Base-by-base conservation (phyloP, 2,329 filamentous ascomycete genomes). In the Aaosphaeria arxii region DNA sequence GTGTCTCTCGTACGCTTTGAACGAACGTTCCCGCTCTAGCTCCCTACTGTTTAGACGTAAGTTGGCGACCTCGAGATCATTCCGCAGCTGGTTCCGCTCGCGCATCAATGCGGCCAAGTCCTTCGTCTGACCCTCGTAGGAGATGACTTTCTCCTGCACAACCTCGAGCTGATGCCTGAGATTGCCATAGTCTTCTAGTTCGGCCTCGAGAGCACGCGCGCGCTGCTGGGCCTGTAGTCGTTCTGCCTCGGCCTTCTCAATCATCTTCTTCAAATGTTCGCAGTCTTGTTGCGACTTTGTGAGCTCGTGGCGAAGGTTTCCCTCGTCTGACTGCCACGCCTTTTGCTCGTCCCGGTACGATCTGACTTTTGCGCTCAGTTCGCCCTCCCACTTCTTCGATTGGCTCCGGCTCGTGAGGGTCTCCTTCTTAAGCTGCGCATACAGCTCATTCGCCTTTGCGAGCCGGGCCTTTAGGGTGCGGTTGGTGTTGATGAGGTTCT, bases 401-500 rank as follows among this genome's bases (percentile, higher is more conserved):
- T 91, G 80, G 36, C 80, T 83, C 32, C 88, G 83, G 40, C 86
- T 85, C 57, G 84, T 86, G 50, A 89, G 83, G 0, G 83, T 84
- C 58, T 91, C 88, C 54, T 83, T 87, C 59, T 84, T 86, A 44
- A 86, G 79, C 61, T 88, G 85, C 50, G 82, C 76, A 66, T 89
- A 87, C 2, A 81, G 75, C 56, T 85, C 83, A 59, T 88, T 88
- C 1, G 86, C 84, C 47, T 89, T 87, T 47, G 87, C 84, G 6
- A 90, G 78, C 45, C 87, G 85, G 46, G 83, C 82, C 64, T 86
- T 89, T 30, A 92, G 72, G 17, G 83, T 83, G 13, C 87, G 83
- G 62, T 91, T 92, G 13, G 81, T 84, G 58, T 90, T 86, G 54
- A 92, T 82, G 4, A 94, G 73, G 45, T 91, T 90, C 56, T 92